phyloP scores from a whole-genome alignment of 2,329 filamentous ascomycete genomes.

The Proliferodiscus dingleyae region DNA sequence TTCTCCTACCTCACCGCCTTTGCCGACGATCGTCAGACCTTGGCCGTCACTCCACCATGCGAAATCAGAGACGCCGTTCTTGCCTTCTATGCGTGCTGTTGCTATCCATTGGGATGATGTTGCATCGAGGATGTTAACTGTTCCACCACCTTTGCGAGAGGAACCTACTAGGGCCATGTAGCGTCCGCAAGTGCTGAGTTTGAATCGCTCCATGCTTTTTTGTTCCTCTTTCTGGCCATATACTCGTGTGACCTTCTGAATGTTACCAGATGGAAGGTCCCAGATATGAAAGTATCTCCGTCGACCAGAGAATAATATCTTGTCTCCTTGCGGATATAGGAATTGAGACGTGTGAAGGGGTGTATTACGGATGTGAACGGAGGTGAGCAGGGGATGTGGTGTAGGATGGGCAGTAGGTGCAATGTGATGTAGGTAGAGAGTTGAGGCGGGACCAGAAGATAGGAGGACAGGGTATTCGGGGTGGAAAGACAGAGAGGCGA shows the following conservation, averaged over 20 bases:
- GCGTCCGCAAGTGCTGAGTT: conserved; percentile 76
- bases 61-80: conserved; percentile 83
- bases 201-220: conserved; percentile 86
- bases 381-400: conserved; percentile 85
- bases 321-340: conserved; percentile 63
- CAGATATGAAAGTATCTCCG: conserved; percentile 91
- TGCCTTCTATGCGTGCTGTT: conserved; percentile 74
- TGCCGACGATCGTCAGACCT: conserved; percentile 77
- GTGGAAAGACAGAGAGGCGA: conserved; percentile 85
- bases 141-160: conserved; percentile 77
- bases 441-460: conserved; percentile 80
- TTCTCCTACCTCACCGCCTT: conserved; percentile 85
- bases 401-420: conserved; percentile 68
- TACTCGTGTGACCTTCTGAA: conserved; percentile 77
- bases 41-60: conserved; percentile 85
- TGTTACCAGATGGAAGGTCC: conserved; percentile 75
- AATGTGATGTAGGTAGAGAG: conserved; percentile 85
- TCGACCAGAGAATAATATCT: conserved; percentile 83
- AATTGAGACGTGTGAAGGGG: conserved; percentile 84
- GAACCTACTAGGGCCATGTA: conserved; percentile 82
- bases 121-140: conserved; percentile 79
- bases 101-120: conserved; percentile 82
- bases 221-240: conserved; percentile 77
- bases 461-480: conserved; percentile 82
- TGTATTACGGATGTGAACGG: conserved; percentile 77